These are phyloP conservation scores for Pythium biforme DNA, from an alignment of 352 stramenopile species.

Conservation along the genomic window DNA sequence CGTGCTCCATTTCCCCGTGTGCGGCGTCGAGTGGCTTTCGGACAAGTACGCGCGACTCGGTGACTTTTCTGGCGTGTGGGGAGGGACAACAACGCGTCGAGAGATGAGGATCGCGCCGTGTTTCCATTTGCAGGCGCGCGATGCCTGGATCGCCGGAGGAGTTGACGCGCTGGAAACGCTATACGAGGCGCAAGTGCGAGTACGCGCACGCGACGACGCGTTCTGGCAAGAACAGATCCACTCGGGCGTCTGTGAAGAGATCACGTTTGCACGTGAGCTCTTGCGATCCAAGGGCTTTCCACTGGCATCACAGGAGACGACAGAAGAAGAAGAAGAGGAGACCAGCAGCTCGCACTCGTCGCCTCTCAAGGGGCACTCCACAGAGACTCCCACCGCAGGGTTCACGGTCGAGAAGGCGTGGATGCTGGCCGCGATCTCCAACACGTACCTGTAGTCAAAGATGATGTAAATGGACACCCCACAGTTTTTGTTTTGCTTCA, in stretches of 20 bases:
- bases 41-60: conserved; percentile 41
- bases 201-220: neutral
- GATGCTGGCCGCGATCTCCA: conserved; percentile 39
- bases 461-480: no score
- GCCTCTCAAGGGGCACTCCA: no score
- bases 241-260: conserved; percentile 36
- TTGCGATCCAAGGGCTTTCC: conserved; percentile 13
- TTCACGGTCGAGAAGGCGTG: conserved; percentile 37
- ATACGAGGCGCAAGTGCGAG: conserved; percentile 31
- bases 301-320: neutral
- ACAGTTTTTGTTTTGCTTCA: neutral
- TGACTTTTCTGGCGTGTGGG: conserved; percentile 31
- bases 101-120: conserved; percentile 32
- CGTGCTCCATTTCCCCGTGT: conserved; percentile 41
- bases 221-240: conserved; percentile 30
- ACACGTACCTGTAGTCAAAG: conserved; percentile 31
- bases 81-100: conserved; percentile 3
- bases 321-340: neutral
- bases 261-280: conserved; percentile 28
- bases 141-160: conserved; percentile 9
- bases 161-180: conserved; percentile 13
- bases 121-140: conserved; percentile 38
- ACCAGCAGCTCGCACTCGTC: no score
- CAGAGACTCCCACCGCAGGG: neutral
- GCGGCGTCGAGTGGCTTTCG: conserved; percentile 38